Percentiles rank a stretch among this genome's conserved stretches.
Conservation (phyloP, 345 rosid genomes). For the Hibiscus tridactylites region DNA sequence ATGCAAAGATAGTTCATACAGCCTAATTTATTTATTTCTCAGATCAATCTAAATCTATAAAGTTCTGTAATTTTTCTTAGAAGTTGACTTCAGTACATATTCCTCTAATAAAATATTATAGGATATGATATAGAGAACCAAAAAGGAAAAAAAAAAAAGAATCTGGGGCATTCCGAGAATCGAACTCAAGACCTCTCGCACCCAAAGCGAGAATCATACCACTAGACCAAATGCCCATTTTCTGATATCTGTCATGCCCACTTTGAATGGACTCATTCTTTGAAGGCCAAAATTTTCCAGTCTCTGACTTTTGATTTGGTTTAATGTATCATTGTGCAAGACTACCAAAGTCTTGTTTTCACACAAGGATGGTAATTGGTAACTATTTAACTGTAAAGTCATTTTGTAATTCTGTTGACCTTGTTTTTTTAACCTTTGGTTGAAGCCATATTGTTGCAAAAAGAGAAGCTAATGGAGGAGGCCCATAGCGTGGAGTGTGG, state of each 20-base stretch:
- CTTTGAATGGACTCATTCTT: too few relatives aligned
- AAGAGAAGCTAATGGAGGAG: not conserved
- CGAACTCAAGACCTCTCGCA: constrained; percentile 74
- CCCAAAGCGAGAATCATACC: constrained; percentile 90
- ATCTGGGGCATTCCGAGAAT: constrained; percentile 57
- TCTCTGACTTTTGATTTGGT: too few relatives aligned
- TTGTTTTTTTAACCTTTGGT: not conserved
- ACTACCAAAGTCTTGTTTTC: not conserved
- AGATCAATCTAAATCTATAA: too few relatives aligned
- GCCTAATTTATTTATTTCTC: too few relatives aligned
- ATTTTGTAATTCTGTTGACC: not conserved
- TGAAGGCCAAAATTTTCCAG: too few relatives aligned
- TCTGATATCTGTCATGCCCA: too few relatives aligned
- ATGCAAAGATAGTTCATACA: too few relatives aligned
- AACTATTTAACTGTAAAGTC: not conserved
- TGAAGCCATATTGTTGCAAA: not conserved
- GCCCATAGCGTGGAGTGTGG: not conserved
- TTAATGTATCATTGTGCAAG: too few relatives aligned
- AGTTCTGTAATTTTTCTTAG: too few relatives aligned
- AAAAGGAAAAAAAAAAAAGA: too few relatives aligned
- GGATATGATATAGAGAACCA: not conserved
- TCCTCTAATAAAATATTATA: too few relatives aligned
- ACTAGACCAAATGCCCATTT: constrained; percentile 66
- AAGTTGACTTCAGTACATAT: too few relatives aligned
- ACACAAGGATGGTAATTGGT: not conserved